These are phyloP conservation scores for Picochlorum sp. DNA, from an alignment of 139 green algal species.

Conservation along the genomic window DNA sequence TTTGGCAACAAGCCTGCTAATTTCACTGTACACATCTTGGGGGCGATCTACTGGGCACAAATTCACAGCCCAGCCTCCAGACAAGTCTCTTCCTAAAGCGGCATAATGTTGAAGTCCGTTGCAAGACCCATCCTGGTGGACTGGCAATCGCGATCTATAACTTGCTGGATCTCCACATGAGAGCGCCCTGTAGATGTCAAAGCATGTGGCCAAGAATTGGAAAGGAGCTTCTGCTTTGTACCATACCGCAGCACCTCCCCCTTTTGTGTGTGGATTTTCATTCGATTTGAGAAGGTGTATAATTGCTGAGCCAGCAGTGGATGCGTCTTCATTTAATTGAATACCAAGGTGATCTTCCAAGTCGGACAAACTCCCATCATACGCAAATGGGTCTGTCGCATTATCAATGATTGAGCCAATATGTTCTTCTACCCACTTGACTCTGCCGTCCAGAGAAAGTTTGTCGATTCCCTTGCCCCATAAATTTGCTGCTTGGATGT, in stretches of 20 bases:
- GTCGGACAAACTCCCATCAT: neutral
- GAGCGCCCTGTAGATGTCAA: constrained; percentile 70
- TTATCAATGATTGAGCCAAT: constrained; percentile 52
- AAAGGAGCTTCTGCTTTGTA: constrained; percentile 76
- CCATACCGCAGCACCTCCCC: constrained; percentile 56
- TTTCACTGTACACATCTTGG: constrained; percentile 78
- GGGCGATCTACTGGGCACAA: constrained; percentile 56
- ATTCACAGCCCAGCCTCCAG: constrained; percentile 77
- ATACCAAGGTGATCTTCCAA: constrained; percentile 5
- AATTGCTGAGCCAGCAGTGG: neutral
- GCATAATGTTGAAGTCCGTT: constrained; percentile 99
- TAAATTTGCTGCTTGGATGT: constrained; percentile 68
- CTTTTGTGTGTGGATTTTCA: constrained; percentile 16
- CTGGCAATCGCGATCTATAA: constrained; percentile 64
- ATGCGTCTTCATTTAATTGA: neutral
- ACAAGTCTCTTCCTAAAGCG: constrained; percentile 72
- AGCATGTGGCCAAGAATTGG: constrained; percentile 84
- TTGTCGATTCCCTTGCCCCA: constrained; percentile 82
- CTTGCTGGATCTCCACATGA: constrained; percentile 41
- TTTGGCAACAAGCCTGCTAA: constrained; percentile 43
- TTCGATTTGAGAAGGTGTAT: neutral
- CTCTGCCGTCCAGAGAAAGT: constrained; percentile 55
- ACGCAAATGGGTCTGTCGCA: constrained; percentile 18
- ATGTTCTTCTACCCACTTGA: constrained; percentile 48
- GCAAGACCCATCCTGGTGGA: constrained; percentile 92